phyloP scores from a whole-genome alignment of 352 stramenopile species.

The Phytophthora litchii region DNA sequence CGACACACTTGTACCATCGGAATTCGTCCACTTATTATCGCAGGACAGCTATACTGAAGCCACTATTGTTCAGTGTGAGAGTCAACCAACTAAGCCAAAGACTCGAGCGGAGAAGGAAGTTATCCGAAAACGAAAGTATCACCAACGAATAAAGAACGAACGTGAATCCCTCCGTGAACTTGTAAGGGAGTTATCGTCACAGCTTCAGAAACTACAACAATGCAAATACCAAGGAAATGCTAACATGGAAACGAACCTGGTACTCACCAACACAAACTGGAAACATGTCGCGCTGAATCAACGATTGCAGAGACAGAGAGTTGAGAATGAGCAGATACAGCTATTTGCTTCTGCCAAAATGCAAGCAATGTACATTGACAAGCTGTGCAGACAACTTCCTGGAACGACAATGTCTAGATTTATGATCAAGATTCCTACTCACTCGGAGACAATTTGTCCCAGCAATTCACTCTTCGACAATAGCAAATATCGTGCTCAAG shows the following conservation, averaged over 20 bases:
- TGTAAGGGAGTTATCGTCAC: constrained; percentile 3
- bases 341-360: constrained; percentile 13
- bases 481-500: neutral
- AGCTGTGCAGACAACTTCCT: constrained; percentile 10
- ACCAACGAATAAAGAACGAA: constrained; percentile 16
- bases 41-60: neutral
- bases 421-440: neutral
- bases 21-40: neutral
- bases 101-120: constrained; percentile 19
- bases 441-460: neutral
- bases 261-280: constrained; percentile 7
- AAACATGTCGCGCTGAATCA: constrained; percentile 13
- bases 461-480: constrained; percentile 1
- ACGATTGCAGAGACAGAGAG: constrained; percentile 4
- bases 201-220: constrained; percentile 10
- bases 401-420: neutral
- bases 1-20: neutral
- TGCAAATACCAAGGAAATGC: neutral
- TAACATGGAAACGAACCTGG: neutral
- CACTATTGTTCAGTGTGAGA: neutral
- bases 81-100: neutral
- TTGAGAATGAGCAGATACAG: constrained; percentile 14
- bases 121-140: constrained; percentile 22
- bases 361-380: constrained; percentile 21
- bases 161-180: constrained; percentile 11